These are phyloP conservation scores for Botryotinia narcissicola DNA, from an alignment of 2,329 filamentous ascomycete species.

Conservation along the genomic window DNA sequence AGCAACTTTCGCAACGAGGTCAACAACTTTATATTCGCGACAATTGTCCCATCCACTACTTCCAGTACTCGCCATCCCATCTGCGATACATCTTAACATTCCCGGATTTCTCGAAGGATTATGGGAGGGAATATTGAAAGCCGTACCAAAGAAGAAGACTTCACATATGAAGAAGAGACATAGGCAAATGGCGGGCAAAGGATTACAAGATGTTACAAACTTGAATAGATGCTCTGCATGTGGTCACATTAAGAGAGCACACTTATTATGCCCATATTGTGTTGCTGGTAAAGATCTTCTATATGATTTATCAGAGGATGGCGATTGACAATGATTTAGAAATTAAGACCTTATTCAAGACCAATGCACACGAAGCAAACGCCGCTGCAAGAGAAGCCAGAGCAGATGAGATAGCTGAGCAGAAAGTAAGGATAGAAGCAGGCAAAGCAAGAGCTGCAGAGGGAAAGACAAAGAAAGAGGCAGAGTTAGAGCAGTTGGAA, in stretches of 20 bases:
- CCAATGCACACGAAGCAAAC: slow-evolving; percentile 16
- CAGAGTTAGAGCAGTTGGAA: background rate
- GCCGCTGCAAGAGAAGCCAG: slow-evolving; percentile 4
- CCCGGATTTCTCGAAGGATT: slow-evolving; percentile 74
- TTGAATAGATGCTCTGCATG: slow-evolving; percentile 89
- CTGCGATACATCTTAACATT: slow-evolving; percentile 57
- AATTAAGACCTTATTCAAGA: slow-evolving; percentile 35
- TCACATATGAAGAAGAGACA: slow-evolving; percentile 94
- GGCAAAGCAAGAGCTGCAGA: background rate
- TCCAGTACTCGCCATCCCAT: slow-evolving; percentile 57
- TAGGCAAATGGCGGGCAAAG: slow-evolving; percentile 94
- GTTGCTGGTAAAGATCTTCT: slow-evolving; percentile 64
- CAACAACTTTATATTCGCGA: slow-evolving; percentile 46
- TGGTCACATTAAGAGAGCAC: slow-evolving; percentile 81
- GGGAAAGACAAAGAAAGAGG: background rate
- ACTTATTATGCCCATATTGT: slow-evolving; percentile 85
- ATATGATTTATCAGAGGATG: background rate
- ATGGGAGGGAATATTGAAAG: slow-evolving; percentile 88
- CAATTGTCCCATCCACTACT: slow-evolving; percentile 50
- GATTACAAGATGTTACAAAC: slow-evolving; percentile 81
- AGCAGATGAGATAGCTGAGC: slow-evolving; percentile 14
- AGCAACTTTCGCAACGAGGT: slow-evolving; percentile 44
- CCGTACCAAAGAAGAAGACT: slow-evolving; percentile 98
- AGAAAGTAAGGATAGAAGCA: slow-evolving; percentile 11
- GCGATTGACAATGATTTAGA: slow-evolving; percentile 32